Evolutionary conservation across 1,284 basidiomycete species (phyloP).

Genomic region (Sporisorium sorghi): DNA sequence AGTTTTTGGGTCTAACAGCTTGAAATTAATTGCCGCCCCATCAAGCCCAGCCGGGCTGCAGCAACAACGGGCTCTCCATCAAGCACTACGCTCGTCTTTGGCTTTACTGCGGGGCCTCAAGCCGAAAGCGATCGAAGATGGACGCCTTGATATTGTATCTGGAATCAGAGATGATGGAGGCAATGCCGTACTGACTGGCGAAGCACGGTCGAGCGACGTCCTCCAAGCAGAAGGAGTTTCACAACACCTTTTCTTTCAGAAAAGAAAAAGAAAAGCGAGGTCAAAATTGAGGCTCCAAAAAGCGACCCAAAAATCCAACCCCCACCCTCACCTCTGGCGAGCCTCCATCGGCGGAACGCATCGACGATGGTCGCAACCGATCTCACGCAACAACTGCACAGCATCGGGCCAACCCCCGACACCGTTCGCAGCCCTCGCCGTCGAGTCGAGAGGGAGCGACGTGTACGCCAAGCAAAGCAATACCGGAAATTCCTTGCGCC

Average conservation of each 20-base stretch:
- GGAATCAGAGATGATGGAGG: too few species aligned
- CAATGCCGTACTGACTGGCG: too few species aligned
- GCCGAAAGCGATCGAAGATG: too few species aligned
- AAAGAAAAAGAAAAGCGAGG: neutral
- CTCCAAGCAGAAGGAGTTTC: too few species aligned
- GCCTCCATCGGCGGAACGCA: neutral
- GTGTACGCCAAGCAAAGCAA: neutral
- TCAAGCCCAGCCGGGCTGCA: neutral
- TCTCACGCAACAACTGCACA: neutral
- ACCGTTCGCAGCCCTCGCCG: too few species aligned
- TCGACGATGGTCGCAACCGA: neutral
- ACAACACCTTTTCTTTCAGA: too few species aligned
- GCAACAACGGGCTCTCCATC: neutral
- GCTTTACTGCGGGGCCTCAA: too few species aligned
- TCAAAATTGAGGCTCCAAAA: neutral
- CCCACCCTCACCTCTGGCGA: neutral
- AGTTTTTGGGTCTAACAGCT: slow-evolving; percentile 1
- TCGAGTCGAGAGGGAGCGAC: too few species aligned
- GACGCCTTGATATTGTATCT: too few species aligned
- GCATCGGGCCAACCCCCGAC: too few species aligned
- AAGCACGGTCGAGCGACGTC: too few species aligned
- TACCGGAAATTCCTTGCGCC: neutral
- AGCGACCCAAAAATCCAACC: neutral
- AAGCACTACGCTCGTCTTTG: neutral
- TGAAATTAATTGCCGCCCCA: neutral